phyloP scores from a whole-genome alignment of 352 stramenopile genomes.

The Pythium apleroticum region DNA sequence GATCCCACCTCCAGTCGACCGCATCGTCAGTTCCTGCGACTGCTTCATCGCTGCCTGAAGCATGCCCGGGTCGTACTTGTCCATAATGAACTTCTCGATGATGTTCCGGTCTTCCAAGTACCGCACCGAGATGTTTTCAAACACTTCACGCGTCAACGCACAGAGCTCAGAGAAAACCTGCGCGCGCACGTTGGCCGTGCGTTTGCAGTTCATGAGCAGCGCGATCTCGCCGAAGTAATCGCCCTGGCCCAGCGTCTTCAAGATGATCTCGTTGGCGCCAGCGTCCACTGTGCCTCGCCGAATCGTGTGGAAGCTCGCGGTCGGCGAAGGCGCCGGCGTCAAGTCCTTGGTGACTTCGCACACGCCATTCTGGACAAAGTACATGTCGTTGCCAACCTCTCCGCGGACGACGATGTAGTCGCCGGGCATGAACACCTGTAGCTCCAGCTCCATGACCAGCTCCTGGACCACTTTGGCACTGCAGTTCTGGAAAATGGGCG shows the following conservation, averaged over 20 bases:
- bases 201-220: constrained; percentile 83
- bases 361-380: constrained; percentile 79
- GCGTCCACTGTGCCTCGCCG: constrained; percentile 11
- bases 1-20: constrained; percentile 11
- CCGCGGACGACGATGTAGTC: constrained; percentile 84
- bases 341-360: constrained; percentile 83
- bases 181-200: constrained; percentile 73
- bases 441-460: constrained; percentile 77
- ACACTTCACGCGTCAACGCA: constrained; percentile 68
- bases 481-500: constrained; percentile 81
- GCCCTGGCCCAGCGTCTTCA: constrained; percentile 66
- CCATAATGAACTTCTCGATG: constrained; percentile 86
- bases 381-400: constrained; percentile 87
- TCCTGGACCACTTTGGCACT: constrained; percentile 83
- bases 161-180: constrained; percentile 76
- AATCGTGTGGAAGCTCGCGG: constrained; percentile 14
- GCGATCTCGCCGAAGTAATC: constrained; percentile 86
- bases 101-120: constrained; percentile 78
- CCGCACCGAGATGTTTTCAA: constrained; percentile 71
- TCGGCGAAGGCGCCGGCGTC: constrained; percentile 9
- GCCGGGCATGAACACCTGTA: constrained; percentile 84
- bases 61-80: constrained; percentile 80
- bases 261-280: constrained; percentile 51
- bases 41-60: constrained; percentile 75
- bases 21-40: constrained; percentile 66